Percentiles rank a stretch among this genome's conserved stretches.
Evolutionary conservation across 108 stramenopile species (phyloP).

Genomic region (Cyclotella atomus): DNA sequence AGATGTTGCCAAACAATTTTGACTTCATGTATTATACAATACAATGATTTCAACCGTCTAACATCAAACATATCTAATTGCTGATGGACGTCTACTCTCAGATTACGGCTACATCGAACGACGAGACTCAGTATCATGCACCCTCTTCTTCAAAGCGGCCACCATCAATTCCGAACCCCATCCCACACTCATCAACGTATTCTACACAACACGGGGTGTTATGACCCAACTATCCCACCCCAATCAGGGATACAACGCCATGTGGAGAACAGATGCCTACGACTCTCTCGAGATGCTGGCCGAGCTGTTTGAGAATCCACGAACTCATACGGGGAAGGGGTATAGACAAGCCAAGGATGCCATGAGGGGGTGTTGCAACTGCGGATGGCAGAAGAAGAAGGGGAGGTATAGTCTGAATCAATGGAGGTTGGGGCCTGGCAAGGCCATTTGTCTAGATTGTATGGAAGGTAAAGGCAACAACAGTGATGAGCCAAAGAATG

Average conservation of each 20-base stretch:
- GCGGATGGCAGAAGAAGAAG: conserved; percentile 28
- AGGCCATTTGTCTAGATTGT: conserved; percentile 28
- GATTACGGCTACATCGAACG: conserved; percentile 35
- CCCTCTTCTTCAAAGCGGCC: conserved; percentile 39
- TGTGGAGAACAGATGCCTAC: conserved; percentile 45
- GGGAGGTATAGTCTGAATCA: conserved; percentile 23
- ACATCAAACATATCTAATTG: no score
- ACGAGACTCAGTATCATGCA: conserved; percentile 13
- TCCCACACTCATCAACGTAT: conserved; percentile 38
- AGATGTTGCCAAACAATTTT: no score
- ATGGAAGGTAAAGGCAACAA: not conserved
- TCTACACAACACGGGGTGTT: conserved; percentile 41
- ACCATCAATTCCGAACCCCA: not conserved
- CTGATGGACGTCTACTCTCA: no score
- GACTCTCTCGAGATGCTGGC: conserved; percentile 24
- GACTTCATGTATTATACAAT: no score
- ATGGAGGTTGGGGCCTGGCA: conserved; percentile 38
- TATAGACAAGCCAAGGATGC: conserved; percentile 27
- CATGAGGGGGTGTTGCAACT: conserved; percentile 27
- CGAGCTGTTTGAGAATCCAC: conserved; percentile 33
- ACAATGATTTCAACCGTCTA: no score
- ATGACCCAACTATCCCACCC: conserved; percentile 44
- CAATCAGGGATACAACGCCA: conserved; percentile 14
- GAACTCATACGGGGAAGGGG: conserved; percentile 23
- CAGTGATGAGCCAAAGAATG: not conserved